phyloP scores from a whole-genome alignment of 106 monocot genomes.

The Narthecium ossifragum region DNA sequence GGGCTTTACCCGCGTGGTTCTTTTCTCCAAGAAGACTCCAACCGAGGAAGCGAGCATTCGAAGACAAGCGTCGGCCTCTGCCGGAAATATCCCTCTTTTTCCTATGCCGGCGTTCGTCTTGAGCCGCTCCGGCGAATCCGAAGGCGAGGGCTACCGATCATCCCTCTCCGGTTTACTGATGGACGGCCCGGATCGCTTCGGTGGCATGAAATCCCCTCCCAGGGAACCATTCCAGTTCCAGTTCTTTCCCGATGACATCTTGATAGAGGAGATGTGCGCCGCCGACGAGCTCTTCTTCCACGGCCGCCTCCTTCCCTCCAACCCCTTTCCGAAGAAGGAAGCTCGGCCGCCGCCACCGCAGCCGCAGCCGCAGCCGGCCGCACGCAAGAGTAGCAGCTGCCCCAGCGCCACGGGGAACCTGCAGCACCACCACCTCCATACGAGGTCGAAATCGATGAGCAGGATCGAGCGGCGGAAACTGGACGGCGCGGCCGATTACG shows the following conservation, averaged over 20 bases:
- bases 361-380: too few species aligned
- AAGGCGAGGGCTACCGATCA: not conserved
- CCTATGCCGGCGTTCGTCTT: too few species aligned
- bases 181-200: not conserved
- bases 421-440: not conserved
- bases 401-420: not conserved
- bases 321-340: not conserved
- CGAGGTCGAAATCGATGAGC: too few species aligned
- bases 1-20: too few species aligned
- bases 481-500: not conserved
- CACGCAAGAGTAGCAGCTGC: too few species aligned
- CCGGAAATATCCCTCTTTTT: too few species aligned
- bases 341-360: not conserved
- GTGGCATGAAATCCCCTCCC: not conserved
- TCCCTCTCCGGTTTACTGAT: not conserved
- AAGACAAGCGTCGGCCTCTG: too few species aligned
- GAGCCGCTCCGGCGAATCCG: too few species aligned
- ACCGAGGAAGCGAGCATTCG: too few species aligned
- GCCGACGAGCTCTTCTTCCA: conserved; percentile 15
- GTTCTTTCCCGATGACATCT: not conserved
- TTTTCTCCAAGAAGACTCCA: too few species aligned
- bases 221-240: not conserved
- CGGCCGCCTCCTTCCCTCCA: conserved; percentile 4
- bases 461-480: not conserved
- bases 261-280: conserved; percentile 9